Evolutionary conservation across 2,329 filamentous ascomycete species (phyloP).

Genomic region (Aspergillus thermomutatus): DNA sequence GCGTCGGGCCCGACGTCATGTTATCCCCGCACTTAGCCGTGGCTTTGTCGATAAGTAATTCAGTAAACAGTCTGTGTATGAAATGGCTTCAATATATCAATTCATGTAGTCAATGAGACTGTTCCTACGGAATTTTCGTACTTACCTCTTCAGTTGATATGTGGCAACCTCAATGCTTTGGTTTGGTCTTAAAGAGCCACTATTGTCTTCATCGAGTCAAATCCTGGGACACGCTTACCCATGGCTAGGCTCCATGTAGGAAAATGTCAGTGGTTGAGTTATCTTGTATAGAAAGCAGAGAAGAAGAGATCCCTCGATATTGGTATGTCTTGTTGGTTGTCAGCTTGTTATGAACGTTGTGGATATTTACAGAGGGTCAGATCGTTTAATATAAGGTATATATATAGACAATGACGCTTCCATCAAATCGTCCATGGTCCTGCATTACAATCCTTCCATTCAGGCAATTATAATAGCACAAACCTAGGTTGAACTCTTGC

Average conservation of each 20-base stretch:
- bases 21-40: not conserved
- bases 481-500: no score
- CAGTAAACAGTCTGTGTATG: not conserved
- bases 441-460: not conserved
- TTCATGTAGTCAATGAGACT: not conserved
- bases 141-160: not conserved
- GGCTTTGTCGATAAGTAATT: not conserved
- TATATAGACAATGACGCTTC: not conserved
- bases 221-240: no score
- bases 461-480: no score
- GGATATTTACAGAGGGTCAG: no score
- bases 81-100: not conserved
- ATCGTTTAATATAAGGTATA: not conserved
- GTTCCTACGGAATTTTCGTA: not conserved
- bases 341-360: no score
- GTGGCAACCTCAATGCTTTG: not conserved
- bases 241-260: not conserved
- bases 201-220: no score
- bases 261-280: not conserved
- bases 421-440: not conserved
- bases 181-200: not conserved
- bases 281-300: not conserved
- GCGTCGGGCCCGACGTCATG: slow-evolving; percentile 19
- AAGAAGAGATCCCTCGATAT: not conserved
- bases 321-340: not conserved